A percentile compares a stretch with the other conserved stretches of the same genome.
Evolutionary conservation across 306 rosid genomes (phyloP).

Genomic region (Castanospermum australe): DNA sequence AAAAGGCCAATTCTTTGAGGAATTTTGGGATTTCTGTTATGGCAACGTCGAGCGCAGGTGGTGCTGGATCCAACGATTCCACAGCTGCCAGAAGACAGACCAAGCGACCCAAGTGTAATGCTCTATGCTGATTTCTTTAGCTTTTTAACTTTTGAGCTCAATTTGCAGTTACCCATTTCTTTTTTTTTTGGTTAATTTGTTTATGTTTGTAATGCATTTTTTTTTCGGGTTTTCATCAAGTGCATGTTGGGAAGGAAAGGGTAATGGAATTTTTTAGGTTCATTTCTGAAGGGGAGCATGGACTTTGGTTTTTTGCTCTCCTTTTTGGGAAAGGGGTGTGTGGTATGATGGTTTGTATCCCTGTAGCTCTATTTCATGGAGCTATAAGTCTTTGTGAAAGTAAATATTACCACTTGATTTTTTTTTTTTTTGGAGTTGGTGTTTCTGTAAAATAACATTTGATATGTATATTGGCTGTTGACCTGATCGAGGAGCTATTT

Average conservation of each 20-base stretch:
- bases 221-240: background rate
- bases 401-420: background rate
- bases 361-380: background rate
- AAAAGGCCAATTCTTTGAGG: slow-evolving; percentile 33
- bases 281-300: background rate
- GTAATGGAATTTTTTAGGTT: background rate
- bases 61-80: slow-evolving; percentile 70
- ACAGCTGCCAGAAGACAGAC: slow-evolving; percentile 63
- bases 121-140: background rate
- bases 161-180: background rate
- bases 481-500: background rate
- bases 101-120: slow-evolving; percentile 87
- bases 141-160: background rate
- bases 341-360: too few relatives aligned
- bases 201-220: background rate
- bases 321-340: too few relatives aligned
- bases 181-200: background rate
- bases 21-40: slow-evolving; percentile 49
- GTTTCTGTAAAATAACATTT: background rate
- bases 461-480: background rate
- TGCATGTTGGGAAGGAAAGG: background rate
- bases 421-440: background rate
- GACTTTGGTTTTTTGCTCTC: background rate
- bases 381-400: background rate
- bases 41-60: slow-evolving; percentile 60